Percentiles rank a stretch among this genome's conserved stretches.
Conservation (phyloP, 345 rosid genomes). For the Ricinus communis region DNA sequence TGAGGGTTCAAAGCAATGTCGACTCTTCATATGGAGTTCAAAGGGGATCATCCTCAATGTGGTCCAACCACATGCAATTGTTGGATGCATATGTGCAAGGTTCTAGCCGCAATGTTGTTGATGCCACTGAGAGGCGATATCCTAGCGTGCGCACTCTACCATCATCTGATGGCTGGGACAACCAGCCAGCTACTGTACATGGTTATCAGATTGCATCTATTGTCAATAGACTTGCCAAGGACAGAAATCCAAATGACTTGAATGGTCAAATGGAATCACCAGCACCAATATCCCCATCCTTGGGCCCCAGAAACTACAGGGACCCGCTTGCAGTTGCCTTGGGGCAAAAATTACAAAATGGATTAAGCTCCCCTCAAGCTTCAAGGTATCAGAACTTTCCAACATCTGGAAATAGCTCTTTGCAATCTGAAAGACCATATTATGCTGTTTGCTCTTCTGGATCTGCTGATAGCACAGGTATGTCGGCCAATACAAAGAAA, state of each 20-base stretch:
- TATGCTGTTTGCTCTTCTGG: slow-evolving; percentile 47
- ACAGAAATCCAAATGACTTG: slow-evolving; percentile 44
- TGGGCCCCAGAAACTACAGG: slow-evolving; percentile 50
- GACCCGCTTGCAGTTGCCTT: slow-evolving; percentile 52
- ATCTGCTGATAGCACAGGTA: slow-evolving; percentile 38
- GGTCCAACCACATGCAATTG: slow-evolving; percentile 57
- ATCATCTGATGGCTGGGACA: slow-evolving; percentile 60
- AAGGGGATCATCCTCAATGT: slow-evolving; percentile 51
- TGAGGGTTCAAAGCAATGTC: slow-evolving; percentile 44
- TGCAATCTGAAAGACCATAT: slow-evolving; percentile 54
- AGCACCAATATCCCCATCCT: slow-evolving; percentile 45
- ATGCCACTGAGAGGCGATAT: slow-evolving; percentile 64
- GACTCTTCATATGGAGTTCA: slow-evolving; percentile 63
- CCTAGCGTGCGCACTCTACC: slow-evolving; percentile 65
- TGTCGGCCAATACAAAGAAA: slow-evolving; percentile 61
- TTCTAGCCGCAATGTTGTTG: slow-evolving; percentile 44
- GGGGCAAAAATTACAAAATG: slow-evolving; percentile 67
- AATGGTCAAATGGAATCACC: slow-evolving; percentile 59
- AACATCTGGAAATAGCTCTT: slow-evolving; percentile 49
- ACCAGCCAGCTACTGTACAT: slow-evolving; percentile 78
- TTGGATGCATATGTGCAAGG: slow-evolving; percentile 54
- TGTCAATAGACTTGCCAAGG: slow-evolving; percentile 52
- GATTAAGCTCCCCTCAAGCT: slow-evolving; percentile 50
- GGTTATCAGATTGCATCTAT: slow-evolving; percentile 69
- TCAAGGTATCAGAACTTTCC: slow-evolving; percentile 59